phyloP scores from a whole-genome alignment of 2,329 filamentous ascomycete species.

The Pyrenochaeta sp. region DNA sequence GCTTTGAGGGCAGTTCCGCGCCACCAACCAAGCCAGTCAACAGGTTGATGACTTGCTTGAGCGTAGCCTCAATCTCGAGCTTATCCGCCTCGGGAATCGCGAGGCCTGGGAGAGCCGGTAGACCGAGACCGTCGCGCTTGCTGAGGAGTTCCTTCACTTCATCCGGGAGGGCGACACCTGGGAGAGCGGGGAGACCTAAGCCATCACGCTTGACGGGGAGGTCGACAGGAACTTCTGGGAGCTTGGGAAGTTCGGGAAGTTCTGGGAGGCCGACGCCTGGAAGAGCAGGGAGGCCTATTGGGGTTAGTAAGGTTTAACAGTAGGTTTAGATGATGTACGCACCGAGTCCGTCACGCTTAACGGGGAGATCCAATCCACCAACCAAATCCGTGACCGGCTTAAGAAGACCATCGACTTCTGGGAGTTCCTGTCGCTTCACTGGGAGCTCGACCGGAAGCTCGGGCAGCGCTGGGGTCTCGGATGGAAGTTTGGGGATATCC shows the following conservation, averaged over 20 bases:
- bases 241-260: too few species aligned
- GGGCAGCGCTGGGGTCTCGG: not conserved
- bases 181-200: not conserved
- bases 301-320: not conserved
- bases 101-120: slow-evolving; percentile 1
- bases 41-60: slow-evolving; percentile 3
- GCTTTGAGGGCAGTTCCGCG: not conserved
- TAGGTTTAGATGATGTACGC: not conserved
- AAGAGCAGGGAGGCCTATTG: not conserved
- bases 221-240: not conserved
- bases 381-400: not conserved
- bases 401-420: not conserved
- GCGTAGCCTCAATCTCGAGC: slow-evolving; percentile 2
- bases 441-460: not conserved
- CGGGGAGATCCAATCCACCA: not conserved
- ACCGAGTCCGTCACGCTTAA: slow-evolving; percentile 2
- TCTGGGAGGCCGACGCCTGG: too few species aligned
- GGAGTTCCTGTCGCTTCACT: not conserved
- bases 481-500: too few species aligned
- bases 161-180: not conserved
- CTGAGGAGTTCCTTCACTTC: not conserved
- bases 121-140: not conserved
- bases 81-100: not conserved
- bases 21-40: not conserved
- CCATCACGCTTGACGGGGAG: not conserved